Conservation (phyloP, 352 stramenopile genomes). For the Pythium apleroticum region DNA sequence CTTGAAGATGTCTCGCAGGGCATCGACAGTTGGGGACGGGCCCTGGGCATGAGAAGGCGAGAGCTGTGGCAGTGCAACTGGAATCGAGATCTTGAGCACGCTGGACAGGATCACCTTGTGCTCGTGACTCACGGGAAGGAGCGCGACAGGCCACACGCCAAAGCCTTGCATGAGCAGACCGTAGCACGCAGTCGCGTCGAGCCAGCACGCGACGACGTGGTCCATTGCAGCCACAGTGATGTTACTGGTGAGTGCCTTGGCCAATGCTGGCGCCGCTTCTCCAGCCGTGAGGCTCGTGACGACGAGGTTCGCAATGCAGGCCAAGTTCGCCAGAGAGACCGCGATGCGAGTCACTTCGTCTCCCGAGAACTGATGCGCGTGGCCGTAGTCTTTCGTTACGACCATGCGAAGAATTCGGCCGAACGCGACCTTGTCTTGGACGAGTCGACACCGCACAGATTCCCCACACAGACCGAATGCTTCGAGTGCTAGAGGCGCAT, state of each 20-base stretch:
- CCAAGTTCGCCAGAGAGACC: slow-evolving; percentile 62
- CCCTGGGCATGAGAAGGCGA: slow-evolving; percentile 11
- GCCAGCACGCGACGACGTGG: slow-evolving; percentile 18
- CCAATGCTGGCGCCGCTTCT: slow-evolving; percentile 35
- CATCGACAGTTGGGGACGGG: slow-evolving; percentile 21
- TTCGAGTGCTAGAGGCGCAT: slow-evolving; percentile 68
- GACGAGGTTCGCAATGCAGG: slow-evolving; percentile 57
- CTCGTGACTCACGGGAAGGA: slow-evolving; percentile 16
- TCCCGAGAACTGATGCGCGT: slow-evolving; percentile 54
- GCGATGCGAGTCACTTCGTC: slow-evolving; percentile 55
- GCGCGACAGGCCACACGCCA: slow-evolving; percentile 20
- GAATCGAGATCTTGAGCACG: slow-evolving; percentile 26
- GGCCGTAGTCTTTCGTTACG: slow-evolving; percentile 55
- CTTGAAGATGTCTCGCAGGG: slow-evolving; percentile 41
- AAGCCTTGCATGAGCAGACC: slow-evolving; percentile 26
- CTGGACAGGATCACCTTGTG: slow-evolving; percentile 23
- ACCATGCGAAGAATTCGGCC: slow-evolving; percentile 65
- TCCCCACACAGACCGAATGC: slow-evolving; percentile 60
- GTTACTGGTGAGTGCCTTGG: slow-evolving; percentile 57
- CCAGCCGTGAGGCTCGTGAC: slow-evolving; percentile 39
- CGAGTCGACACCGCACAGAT: slow-evolving; percentile 48
- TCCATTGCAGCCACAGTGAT: slow-evolving; percentile 29
- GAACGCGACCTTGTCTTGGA: slow-evolving; percentile 74
- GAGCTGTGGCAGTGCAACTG: slow-evolving; percentile 19
- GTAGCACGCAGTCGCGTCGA: slow-evolving; percentile 28